These are phyloP conservation scores for Chalciporus chontae DNA, from an alignment of 768 basidiomycete species.

Conservation along the genomic window DNA sequence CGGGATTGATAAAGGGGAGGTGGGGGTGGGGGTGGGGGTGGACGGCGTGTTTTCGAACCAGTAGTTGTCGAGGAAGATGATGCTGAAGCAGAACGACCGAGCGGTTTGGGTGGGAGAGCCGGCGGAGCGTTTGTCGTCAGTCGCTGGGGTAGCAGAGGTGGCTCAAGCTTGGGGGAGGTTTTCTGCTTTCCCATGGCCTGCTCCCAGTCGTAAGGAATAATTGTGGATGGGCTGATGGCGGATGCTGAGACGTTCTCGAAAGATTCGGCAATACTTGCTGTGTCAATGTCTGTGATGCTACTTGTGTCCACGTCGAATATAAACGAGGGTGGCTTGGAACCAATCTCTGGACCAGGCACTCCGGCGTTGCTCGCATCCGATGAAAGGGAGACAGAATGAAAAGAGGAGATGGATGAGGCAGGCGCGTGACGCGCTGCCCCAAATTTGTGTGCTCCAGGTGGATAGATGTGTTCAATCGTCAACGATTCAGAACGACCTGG, in stretches of 20 bases:
- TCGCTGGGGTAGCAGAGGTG: slow-evolving; percentile 50
- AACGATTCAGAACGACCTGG: slow-evolving; percentile 44
- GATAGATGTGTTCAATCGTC: slow-evolving; percentile 59
- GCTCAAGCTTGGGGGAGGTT: slow-evolving; percentile 26
- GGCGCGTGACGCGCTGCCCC: slow-evolving; percentile 46
- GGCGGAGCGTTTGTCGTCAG: slow-evolving; percentile 25
- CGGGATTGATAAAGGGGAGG: slow-evolving; percentile 33
- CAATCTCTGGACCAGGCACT: slow-evolving; percentile 2
- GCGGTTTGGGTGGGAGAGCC: slow-evolving; percentile 26
- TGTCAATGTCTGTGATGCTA: slow-evolving; percentile 41
- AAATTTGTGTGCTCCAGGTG: slow-evolving; percentile 37
- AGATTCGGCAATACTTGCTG: slow-evolving; percentile 62
- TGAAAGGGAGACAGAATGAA: slow-evolving; percentile 80
- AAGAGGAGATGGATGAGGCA: slow-evolving; percentile 75
- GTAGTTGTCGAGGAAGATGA: slow-evolving; percentile 36
- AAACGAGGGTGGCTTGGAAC: slow-evolving; percentile 41
- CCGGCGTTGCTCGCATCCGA: slow-evolving; percentile 46
- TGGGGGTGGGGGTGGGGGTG: slow-evolving; percentile 34
- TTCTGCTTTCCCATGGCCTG: slow-evolving; percentile 37
- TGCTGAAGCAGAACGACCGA: slow-evolving; percentile 32
- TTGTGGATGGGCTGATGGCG: slow-evolving; percentile 49
- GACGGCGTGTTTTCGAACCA: slow-evolving; percentile 39
- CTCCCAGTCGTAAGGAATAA: slow-evolving; percentile 50
- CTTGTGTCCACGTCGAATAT: slow-evolving; percentile 41
- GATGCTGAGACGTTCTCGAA: slow-evolving; percentile 67